A percentile compares a stretch with the other conserved stretches of the same genome.
These are phyloP conservation scores for Juncus effusus DNA, from an alignment of 176 grass and related monocot species.

Conservation along the genomic window DNA sequence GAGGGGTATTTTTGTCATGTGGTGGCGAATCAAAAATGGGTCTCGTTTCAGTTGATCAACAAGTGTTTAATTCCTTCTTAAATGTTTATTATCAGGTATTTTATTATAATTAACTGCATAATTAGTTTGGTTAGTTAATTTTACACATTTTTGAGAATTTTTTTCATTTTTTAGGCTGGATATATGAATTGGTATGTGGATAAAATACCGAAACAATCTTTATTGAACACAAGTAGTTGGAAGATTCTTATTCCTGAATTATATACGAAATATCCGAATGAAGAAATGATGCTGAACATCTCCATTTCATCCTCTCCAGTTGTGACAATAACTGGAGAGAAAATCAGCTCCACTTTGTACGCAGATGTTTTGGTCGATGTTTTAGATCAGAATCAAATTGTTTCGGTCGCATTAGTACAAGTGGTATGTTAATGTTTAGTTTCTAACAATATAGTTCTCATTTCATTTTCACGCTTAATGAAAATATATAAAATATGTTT, in stretches of 20 bases:
- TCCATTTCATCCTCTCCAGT: slow-evolving; percentile 75
- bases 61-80: slow-evolving; percentile 71
- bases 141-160: no score
- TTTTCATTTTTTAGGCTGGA: slow-evolving; percentile 41
- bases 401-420: slow-evolving; percentile 88
- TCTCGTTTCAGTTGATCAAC: slow-evolving; percentile 68
- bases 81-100: slow-evolving; percentile 77
- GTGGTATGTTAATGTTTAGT: slow-evolving; percentile 48
- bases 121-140: no score
- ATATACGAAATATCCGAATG: slow-evolving; percentile 88
- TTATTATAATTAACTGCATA: not conserved
- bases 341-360: slow-evolving; percentile 46
- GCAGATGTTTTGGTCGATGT: slow-evolving; percentile 85
- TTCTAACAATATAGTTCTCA: not conserved
- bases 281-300: slow-evolving; percentile 77
- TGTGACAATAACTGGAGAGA: slow-evolving; percentile 58
- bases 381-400: slow-evolving; percentile 40
- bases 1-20: slow-evolving; percentile 53
- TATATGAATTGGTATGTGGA: slow-evolving; percentile 77
- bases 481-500: not conserved
- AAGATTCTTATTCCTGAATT: slow-evolving; percentile 84
- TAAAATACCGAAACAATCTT: slow-evolving; percentile 77
- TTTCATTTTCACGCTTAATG: not conserved
- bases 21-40: slow-evolving; percentile 72
- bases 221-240: slow-evolving; percentile 84